Evolutionary conservation across 2,329 filamentous ascomycete species (phyloP), one percentile per base, ranked within the genome.

Genomic region (Parascedosporium putredinis): DNA sequence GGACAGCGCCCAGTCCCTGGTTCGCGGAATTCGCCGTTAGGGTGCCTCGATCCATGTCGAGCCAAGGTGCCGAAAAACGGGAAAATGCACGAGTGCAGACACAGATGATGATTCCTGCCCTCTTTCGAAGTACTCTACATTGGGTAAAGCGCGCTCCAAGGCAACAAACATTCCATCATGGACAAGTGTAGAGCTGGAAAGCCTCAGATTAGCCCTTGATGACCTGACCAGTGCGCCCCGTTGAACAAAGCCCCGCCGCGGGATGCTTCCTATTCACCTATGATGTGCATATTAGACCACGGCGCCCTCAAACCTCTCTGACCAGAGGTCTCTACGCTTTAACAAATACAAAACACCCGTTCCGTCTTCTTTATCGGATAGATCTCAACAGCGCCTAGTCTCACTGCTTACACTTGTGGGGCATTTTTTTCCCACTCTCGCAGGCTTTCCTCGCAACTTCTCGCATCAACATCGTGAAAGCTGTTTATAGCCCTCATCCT

Each of bases 21-120:
- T 48, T 48, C 45, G 33, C 45, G 45, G 45, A 48, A 48, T 38
- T 36, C 45, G 22, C 45, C 45, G 33, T 40, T 36, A 22, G 45
- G 10, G 14, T 20, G 20, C 18, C 45, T 24, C 42, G 24, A 25
- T 45, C 42, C 42, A 14, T 45, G 33, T 20, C 25, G 20, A 22
- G 45, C 24, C 12, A 18, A 16, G 22, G 25, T 24, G 33, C 10
- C 44, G 44, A 46, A 23, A 31, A 12, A n/a, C n/a, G n/a, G n/a
- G n/a, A n/a, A 31, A 31, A 29, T n/a, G 25, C 24, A 25, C 12
- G 16, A 40, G 22, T 18, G 36, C 36, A 18, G 36, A 18, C 22
- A 18, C 36, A 40, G 6, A 5, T 8, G 36, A 18, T 18, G 36
- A 20, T 40, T 40, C 36, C 36, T 9, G 12, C 10, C 36, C 18